A percentile compares a stretch with the other conserved stretches of the same genome.
Conservation (phyloP, 2,329 filamentous ascomycete genomes). For the Colletotrichum chrysophilum region DNA sequence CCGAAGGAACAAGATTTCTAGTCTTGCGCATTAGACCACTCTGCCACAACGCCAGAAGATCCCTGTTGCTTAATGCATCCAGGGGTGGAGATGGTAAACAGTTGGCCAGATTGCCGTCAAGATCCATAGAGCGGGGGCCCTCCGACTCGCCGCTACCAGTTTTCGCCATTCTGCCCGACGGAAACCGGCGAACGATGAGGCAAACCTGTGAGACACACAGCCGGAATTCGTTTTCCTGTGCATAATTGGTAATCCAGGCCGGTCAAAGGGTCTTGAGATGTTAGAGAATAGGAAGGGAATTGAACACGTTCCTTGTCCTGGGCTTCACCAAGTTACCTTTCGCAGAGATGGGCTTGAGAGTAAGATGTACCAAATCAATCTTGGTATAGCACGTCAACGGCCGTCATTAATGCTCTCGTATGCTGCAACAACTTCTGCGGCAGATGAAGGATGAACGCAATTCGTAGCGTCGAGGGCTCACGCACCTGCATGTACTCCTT, state of each 20-base stretch:
- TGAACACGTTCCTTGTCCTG: neutral
- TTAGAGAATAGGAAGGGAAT: neutral
- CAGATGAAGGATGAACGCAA: neutral
- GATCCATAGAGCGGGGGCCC: neutral
- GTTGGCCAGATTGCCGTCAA: accelerated
- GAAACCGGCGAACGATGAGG: neutral
- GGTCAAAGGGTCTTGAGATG: neutral
- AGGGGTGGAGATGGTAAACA: neutral
- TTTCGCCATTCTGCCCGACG: neutral
- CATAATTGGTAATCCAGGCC: accelerated
- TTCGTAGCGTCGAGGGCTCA: neutral
- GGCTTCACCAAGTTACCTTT: neutral
- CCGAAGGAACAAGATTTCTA: slow-evolving; percentile 18
- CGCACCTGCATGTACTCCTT: neutral
- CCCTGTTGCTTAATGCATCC: neutral
- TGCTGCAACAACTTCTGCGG: neutral
- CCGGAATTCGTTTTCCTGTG: accelerated
- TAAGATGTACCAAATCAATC: accelerated
- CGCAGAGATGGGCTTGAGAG: neutral
- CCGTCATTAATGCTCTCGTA: neutral
- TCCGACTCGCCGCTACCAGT: neutral
- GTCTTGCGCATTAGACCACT: slow-evolving; percentile 18
- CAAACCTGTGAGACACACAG: accelerated
- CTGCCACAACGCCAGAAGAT: slow-evolving; percentile 10
- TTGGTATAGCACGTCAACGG: accelerated